A percentile compares a stretch with the other conserved stretches of the same genome.
These are phyloP conservation scores for Drechslera avenae DNA, from an alignment of 2,329 filamentous ascomycete genomes.

Conservation along the genomic window DNA sequence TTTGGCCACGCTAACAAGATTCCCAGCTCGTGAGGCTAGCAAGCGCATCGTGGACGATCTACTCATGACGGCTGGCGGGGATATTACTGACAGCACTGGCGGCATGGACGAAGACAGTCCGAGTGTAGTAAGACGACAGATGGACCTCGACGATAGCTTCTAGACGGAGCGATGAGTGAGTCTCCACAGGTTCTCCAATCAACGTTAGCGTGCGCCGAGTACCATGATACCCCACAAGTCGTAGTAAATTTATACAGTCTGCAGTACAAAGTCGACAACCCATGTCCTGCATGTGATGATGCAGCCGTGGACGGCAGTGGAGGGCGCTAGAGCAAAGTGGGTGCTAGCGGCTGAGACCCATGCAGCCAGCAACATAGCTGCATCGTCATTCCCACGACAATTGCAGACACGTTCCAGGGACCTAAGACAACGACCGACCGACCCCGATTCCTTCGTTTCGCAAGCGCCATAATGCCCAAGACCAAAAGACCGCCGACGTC, in stretches of 20 bases:
- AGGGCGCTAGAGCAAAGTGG: constrained; percentile 5
- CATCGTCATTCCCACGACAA: constrained; percentile 33
- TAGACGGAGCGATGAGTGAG: constrained; percentile 21
- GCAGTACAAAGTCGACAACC: too few species aligned
- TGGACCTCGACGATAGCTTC: constrained; percentile 57
- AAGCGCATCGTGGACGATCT: constrained; percentile 81
- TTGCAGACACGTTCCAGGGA: constrained; percentile 18
- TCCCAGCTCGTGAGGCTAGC: constrained; percentile 74
- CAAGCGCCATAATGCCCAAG: constrained; percentile 34
- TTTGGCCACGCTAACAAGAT: constrained; percentile 4
- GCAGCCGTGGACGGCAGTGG: constrained; percentile 12
- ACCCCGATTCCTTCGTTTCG: constrained; percentile 6
- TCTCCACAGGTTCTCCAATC: too few species aligned
- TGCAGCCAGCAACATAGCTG: constrained; percentile 19
- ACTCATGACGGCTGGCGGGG: constrained; percentile 72
- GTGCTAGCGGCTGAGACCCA: constrained; percentile 22
- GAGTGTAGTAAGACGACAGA: constrained; percentile 53
- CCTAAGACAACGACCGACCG: constrained; percentile 15
- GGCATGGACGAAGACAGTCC: constrained; percentile 54
- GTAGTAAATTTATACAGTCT: neutral
- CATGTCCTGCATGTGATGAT: constrained; percentile 12
- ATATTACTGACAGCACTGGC: constrained; percentile 55
- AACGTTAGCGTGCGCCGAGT: too few species aligned
- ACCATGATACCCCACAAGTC: constrained; percentile 13
- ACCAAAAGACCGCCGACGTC: constrained; percentile 51